These are phyloP conservation scores for Neobulgaria alba DNA, from an alignment of 2,329 filamentous ascomycete species.

Conservation along the genomic window DNA sequence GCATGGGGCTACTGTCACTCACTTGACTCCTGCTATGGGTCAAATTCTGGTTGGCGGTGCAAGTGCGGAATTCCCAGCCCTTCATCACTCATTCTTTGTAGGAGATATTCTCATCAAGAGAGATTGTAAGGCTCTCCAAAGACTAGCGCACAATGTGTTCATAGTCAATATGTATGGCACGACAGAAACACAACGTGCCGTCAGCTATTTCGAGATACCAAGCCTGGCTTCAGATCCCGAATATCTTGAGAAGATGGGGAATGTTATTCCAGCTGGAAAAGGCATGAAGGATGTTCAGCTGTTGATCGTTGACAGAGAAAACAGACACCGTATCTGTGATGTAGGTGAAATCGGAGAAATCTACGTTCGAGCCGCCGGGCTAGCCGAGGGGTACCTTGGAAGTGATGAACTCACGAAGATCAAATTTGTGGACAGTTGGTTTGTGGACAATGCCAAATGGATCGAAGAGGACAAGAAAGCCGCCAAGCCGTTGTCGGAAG, in stretches of 20 bases:
- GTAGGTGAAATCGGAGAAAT: slow-evolving; percentile 81
- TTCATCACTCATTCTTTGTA: slow-evolving; percentile 82
- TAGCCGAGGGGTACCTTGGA: slow-evolving; percentile 68
- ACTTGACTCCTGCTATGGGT: slow-evolving; percentile 93
- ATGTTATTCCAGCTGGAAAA: slow-evolving; percentile 73
- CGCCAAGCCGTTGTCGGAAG: slow-evolving; percentile 49
- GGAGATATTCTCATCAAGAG: slow-evolving; percentile 81
- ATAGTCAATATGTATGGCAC: slow-evolving; percentile 87
- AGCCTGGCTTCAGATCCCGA: slow-evolving; percentile 54
- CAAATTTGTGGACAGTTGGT: slow-evolving; percentile 29
- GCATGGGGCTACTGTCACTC: slow-evolving; percentile 67
- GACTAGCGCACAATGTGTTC: slow-evolving; percentile 62
- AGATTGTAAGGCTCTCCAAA: slow-evolving; percentile 70
- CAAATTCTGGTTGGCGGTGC: slow-evolving; percentile 87
- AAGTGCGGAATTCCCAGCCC: slow-evolving; percentile 62
- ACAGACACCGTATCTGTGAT: slow-evolving; percentile 58
- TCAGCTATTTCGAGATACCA: slow-evolving; percentile 75
- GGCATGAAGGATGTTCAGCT: slow-evolving; percentile 89
- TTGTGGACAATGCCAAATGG: slow-evolving; percentile 29
- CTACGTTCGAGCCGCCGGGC: slow-evolving; percentile 70
- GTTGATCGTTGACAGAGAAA: slow-evolving; percentile 66
- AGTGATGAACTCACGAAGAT: slow-evolving; percentile 24
- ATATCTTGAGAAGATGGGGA: slow-evolving; percentile 55
- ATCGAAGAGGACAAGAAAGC: slow-evolving; percentile 41
- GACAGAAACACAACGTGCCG: slow-evolving; percentile 73